Conservation (phyloP, 1,284 basidiomycete genomes). For the Pseudomicrostroma phylloplanum region DNA sequence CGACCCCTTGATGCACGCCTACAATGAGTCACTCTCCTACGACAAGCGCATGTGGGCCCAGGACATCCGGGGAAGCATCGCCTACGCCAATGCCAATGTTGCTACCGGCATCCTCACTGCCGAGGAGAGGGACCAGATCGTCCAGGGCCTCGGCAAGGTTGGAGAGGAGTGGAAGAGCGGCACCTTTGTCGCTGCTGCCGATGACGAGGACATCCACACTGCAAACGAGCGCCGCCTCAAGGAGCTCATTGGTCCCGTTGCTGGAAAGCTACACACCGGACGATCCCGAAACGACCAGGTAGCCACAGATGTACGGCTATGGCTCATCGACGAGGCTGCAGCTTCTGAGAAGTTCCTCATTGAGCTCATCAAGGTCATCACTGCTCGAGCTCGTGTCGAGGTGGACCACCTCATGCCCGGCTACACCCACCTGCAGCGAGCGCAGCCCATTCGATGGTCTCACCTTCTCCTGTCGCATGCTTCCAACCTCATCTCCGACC, state of each 20-base stretch:
- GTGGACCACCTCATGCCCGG: conserved; percentile 85
- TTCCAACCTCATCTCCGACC: conserved; percentile 79
- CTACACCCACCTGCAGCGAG: conserved; percentile 78
- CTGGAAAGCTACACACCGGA: conserved; percentile 68
- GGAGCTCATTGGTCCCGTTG: conserved; percentile 71
- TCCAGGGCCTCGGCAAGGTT: conserved; percentile 70
- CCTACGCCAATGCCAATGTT: conserved; percentile 80
- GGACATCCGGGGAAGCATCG: conserved; percentile 89
- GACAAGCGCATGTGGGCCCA: conserved; percentile 87
- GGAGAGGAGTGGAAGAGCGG: conserved; percentile 69
- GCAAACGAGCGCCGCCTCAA: conserved; percentile 92
- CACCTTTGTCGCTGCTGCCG: conserved; percentile 53
- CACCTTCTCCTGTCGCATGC: conserved; percentile 93
- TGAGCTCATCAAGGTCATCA: conserved; percentile 77
- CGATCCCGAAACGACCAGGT: conserved; percentile 96
- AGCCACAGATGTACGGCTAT: conserved; percentile 93
- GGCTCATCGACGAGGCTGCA: conserved; percentile 76
- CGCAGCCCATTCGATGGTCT: conserved; percentile 96
- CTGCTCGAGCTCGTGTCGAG: conserved; percentile 83
- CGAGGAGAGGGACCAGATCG: conserved; percentile 65
- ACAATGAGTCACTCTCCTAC: conserved; percentile 69
- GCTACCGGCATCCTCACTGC: conserved; percentile 71
- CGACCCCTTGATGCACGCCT: conserved; percentile 35
- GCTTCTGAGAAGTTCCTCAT: conserved; percentile 68
- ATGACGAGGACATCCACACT: conserved; percentile 99